Conservation (phyloP, 495 filamentous ascomycete species). For the Tuber calosporum region DNA sequence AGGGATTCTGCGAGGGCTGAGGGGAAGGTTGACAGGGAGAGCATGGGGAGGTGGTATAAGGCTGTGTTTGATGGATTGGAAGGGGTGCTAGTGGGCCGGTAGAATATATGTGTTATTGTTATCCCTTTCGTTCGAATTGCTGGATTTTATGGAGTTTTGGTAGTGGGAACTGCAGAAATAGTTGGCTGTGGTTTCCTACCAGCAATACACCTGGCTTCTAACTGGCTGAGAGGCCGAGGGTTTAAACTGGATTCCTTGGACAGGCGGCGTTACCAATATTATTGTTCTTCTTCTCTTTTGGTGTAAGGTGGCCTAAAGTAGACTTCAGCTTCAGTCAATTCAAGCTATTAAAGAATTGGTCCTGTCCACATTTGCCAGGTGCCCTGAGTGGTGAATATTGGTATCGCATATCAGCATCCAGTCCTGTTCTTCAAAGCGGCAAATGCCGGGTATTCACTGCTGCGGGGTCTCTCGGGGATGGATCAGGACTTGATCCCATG, state of each 20-base stretch:
- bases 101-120: not conserved
- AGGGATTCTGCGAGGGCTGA: conserved; percentile 54
- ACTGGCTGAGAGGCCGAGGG: not conserved
- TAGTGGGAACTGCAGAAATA: not conserved
- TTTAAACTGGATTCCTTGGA: not conserved
- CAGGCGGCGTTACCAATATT: not conserved
- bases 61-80: conserved; percentile 27
- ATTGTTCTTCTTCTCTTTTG: not conserved
- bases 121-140: not conserved
- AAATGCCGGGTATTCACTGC: not conserved
- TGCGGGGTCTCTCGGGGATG: too few species aligned
- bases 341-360: not conserved
- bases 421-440: not conserved
- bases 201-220: not conserved
- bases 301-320: not conserved
- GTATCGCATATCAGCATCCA: not conserved
- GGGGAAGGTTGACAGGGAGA: conserved; percentile 35
- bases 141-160: not conserved
- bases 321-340: not conserved
- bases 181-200: not conserved
- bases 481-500: not conserved
- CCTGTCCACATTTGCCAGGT: not conserved
- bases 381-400: not conserved
- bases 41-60: conserved; percentile 39
- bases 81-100: conserved; percentile 15